Evolutionary conservation across 1,139 yeast genomes (phyloP).

Genomic region (Lodderomyces parapsilosis): DNA sequence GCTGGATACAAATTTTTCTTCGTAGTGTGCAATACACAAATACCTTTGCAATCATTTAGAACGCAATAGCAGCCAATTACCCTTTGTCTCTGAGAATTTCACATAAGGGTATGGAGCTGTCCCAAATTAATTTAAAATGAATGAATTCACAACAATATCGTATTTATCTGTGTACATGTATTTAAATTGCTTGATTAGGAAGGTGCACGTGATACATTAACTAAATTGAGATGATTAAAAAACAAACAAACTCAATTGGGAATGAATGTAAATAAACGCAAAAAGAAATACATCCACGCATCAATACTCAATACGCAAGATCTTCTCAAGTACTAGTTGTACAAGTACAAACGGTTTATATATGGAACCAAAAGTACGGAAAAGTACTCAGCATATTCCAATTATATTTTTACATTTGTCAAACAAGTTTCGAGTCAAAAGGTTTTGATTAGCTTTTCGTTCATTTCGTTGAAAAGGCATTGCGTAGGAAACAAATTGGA

Average conservation of each 20-base stretch:
- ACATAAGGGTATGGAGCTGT: too few species aligned
- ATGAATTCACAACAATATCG: too few species aligned
- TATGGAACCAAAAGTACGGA: not conserved
- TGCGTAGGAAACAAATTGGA: too few species aligned
- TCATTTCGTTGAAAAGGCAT: too few species aligned
- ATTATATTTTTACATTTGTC: not conserved
- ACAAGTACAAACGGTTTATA: constrained; percentile 1
- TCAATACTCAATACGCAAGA: not conserved
- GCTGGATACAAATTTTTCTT: not conserved
- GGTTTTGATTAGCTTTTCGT: too few species aligned
- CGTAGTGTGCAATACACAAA: not conserved
- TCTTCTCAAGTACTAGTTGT: constrained; percentile 1
- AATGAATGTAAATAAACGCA: constrained; percentile 3
- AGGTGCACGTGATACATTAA: constrained; percentile 4
- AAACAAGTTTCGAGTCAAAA: not conserved
- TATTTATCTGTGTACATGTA: too few species aligned
- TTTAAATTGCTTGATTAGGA: constrained; percentile 1
- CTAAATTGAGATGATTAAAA: constrained; percentile 1
- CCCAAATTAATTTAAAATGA: too few species aligned
- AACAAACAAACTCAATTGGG: constrained; percentile 7
- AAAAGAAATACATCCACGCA: constrained; percentile 4
- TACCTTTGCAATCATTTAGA: not conserved
- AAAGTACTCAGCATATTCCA: not conserved
- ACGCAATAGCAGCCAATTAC: not conserved
- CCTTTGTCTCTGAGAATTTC: not conserved